Evolutionary conservation across 176 grass and related monocot species (phyloP).

Genomic region (Oryza officinalis): DNA sequence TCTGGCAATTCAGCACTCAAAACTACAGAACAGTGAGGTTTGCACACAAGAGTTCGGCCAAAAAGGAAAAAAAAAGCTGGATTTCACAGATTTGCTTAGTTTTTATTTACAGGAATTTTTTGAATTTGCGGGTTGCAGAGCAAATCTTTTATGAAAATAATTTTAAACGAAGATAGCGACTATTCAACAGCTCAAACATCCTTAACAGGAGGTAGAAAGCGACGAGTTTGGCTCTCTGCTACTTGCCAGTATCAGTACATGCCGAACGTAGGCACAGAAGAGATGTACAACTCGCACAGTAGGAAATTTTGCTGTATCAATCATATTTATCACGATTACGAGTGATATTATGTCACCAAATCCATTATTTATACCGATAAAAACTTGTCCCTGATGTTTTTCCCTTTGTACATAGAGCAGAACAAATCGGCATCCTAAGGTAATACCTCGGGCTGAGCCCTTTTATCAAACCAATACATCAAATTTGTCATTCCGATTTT

Average conservation of each 20-base stretch:
- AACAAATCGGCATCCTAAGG: constrained; percentile 15
- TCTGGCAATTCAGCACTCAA: not conserved
- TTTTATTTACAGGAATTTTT: no score
- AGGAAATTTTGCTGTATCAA: constrained; percentile 23
- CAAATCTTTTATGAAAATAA: not conserved
- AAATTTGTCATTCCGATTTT: constrained; percentile 19
- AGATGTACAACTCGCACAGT: not conserved
- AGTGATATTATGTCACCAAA: constrained; percentile 2
- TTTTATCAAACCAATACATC: constrained; percentile 42
- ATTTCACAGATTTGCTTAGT: not conserved
- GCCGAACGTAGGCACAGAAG: not conserved
- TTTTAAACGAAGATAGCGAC: not conserved
- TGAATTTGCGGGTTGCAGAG: no score
- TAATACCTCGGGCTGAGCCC: constrained; percentile 18
- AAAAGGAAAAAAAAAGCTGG: not conserved
- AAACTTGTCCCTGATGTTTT: constrained; percentile 33
- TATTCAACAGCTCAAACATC: not conserved
- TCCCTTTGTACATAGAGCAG: constrained; percentile 56
- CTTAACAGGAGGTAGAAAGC: not conserved
- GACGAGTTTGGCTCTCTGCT: not conserved
- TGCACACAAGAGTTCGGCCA: not conserved
- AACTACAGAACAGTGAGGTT: not conserved
- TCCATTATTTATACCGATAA: constrained; percentile 54
- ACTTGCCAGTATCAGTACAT: not conserved
- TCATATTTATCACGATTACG: constrained; percentile 28